Base-by-base conservation (phyloP, 2,329 filamentous ascomycete species). In the Amauroascus verrucosus region DNA sequence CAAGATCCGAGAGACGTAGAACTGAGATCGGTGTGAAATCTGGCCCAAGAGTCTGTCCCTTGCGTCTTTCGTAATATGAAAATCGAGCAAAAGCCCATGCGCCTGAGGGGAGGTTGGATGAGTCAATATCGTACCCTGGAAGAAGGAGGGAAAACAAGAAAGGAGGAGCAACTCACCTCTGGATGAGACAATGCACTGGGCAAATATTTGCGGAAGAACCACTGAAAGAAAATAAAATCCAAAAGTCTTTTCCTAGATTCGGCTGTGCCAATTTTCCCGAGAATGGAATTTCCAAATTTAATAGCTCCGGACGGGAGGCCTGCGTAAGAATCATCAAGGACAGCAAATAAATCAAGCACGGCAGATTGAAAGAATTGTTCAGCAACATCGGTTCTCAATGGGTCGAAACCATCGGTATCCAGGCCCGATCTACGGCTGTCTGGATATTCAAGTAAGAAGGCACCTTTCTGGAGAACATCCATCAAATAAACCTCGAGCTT, bases 401-500 rank as follows among this genome's bases (percentile, higher is more conserved):
- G 80, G 54, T 73, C 70, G 54, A 67, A 64, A 58, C 83, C 83
- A 73, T 86, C 86, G 57, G 83, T 77, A 53, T 84, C 83, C 38
- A 86, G 64, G 74, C 69, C 88, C 83, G 69, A 84, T 79, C 58
- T 84, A 77, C 56, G 83, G 64, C 89, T 85, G 67, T 90, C 86
- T 63, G 87, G 83, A 64, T 86, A 84, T 64, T 95, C 89, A 61
- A 96, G 76, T 54, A 97, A 76, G 65, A 96, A 96, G 37, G 89
- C 85, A 60, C 93, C 93, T 62, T 94, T 86, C 70, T 95, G 88
- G 30, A 98, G 79, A 56, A 94, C 88, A 66, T 93, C 87, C 86
- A 95, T 93, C 11, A 98, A 79, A 67, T 91, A 97, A 71, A 88
- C 86, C 71, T 96, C 90, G 76, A 98, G 83, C 59, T 89, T 93